These are phyloP conservation scores for Russula lepida DNA, from an alignment of 768 basidiomycete species.

Conservation along the genomic window DNA sequence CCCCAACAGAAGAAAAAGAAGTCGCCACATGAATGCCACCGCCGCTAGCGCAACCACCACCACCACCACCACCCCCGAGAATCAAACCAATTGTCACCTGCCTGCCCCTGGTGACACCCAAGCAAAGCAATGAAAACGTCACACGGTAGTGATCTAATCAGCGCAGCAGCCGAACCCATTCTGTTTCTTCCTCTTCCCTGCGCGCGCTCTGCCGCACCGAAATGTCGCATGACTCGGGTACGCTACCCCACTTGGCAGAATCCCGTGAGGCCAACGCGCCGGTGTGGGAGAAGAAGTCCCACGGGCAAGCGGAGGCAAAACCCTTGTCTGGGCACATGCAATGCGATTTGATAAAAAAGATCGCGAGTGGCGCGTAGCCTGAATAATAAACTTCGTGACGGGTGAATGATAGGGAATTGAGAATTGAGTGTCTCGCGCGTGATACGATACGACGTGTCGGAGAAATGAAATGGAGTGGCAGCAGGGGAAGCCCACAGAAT, in stretches of 20 bases:
- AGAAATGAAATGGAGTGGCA: background rate
- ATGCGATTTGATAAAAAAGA: constrained; percentile 14
- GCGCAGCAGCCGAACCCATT: background rate
- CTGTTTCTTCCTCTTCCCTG: background rate
- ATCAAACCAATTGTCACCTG: background rate
- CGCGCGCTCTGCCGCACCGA: background rate
- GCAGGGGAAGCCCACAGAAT: background rate
- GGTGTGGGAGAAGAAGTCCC: constrained; percentile 2
- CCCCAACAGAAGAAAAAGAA: background rate
- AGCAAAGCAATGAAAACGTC: background rate
- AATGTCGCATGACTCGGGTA: background rate
- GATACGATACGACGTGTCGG: background rate
- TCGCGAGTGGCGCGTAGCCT: background rate
- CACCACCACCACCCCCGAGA: background rate
- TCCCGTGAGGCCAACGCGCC: constrained; percentile 6
- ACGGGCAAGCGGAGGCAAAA: background rate
- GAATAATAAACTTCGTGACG: background rate
- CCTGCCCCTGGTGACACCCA: background rate
- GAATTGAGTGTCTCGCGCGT: background rate
- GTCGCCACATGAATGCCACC: background rate
- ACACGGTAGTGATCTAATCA: constrained; percentile 2
- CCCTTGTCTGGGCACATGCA: background rate
- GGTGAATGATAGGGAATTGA: background rate
- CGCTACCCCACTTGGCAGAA: background rate
- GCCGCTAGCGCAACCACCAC: background rate